Evolutionary conservation across 2,329 filamentous ascomycete genomes (phyloP).

Genomic region (Colletotrichum tamarilloi): DNA sequence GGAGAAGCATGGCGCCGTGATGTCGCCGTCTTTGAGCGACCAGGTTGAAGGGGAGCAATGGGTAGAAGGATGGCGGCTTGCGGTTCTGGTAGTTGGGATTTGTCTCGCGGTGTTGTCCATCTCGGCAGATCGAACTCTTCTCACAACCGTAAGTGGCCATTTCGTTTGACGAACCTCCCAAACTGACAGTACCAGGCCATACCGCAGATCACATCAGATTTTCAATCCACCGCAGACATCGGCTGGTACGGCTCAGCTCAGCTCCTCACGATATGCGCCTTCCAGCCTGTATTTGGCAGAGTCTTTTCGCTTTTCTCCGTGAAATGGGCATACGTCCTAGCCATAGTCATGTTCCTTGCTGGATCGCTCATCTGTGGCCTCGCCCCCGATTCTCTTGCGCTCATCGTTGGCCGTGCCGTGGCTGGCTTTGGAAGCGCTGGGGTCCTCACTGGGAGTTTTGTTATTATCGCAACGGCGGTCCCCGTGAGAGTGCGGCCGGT

Average conservation of each 20-base stretch:
- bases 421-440: slow-evolving; percentile 37
- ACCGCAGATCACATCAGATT: slow-evolving; percentile 53
- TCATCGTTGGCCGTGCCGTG: slow-evolving; percentile 29
- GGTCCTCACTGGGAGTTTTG: slow-evolving; percentile 48
- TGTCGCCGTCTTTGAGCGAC: neutral
- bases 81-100: slow-evolving; percentile 14
- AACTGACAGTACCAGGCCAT: slow-evolving; percentile 44
- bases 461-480: slow-evolving; percentile 46
- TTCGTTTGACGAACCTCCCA: neutral
- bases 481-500: slow-evolving; percentile 44
- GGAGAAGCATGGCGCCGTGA: neutral
- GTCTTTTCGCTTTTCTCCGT: slow-evolving; percentile 52
- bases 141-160: slow-evolving; percentile 16
- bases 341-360: slow-evolving; percentile 24
- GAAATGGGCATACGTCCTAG: slow-evolving; percentile 39
- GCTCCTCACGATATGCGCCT: slow-evolving; percentile 44
- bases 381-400: slow-evolving; percentile 18
- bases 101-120: slow-evolving; percentile 28
- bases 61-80: slow-evolving; percentile 23
- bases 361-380: slow-evolving; percentile 29
- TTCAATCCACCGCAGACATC: slow-evolving; percentile 51
- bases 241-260: slow-evolving; percentile 62
- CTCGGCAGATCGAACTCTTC: slow-evolving; percentile 20
- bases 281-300: slow-evolving; percentile 42
- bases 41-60: neutral